Evolutionary conservation across 768 basidiomycete genomes (phyloP).

Genomic region (Termitomyces sp.): DNA sequence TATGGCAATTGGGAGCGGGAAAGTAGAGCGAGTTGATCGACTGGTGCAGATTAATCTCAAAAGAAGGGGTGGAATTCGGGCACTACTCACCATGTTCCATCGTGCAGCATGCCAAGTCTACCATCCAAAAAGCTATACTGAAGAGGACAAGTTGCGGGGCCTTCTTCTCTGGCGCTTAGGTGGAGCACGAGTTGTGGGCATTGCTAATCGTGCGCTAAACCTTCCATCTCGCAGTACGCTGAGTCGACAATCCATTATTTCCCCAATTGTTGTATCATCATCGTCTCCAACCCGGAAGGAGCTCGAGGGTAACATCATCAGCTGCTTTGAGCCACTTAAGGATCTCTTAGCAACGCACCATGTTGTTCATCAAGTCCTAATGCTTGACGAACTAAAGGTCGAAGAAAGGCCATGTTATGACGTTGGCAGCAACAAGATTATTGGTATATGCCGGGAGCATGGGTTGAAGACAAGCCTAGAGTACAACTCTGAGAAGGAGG

Average conservation of each 20-base stretch:
- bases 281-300: constrained; percentile 1
- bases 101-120: constrained; percentile 9
- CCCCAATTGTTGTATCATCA: constrained; percentile 12
- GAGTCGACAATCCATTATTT: constrained; percentile 9
- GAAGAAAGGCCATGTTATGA: too few relatives aligned
- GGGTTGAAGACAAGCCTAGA: neutral
- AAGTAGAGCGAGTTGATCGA: constrained; percentile 11
- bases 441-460: too few relatives aligned
- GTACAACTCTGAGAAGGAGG: neutral
- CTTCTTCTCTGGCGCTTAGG: constrained; percentile 3
- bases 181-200: neutral
- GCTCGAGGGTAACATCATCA: constrained; percentile 2
- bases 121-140: constrained; percentile 16
- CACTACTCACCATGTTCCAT: neutral
- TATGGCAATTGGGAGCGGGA: constrained; percentile 18
- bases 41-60: constrained; percentile 11
- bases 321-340: neutral
- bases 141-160: constrained; percentile 16
- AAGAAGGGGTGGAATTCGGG: neutral
- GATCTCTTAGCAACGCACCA: neutral
- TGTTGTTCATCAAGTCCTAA: constrained; percentile 17
- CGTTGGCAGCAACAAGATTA: too few relatives aligned
- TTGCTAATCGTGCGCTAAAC: constrained; percentile 8
- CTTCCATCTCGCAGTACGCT: constrained; percentile 15
- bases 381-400: constrained; percentile 23